Percentiles rank a stretch among this genome's conserved stretches.
These are phyloP conservation scores for Quercus engelmannii DNA, from an alignment of 306 rosid genomes.

Conservation along the genomic window DNA sequence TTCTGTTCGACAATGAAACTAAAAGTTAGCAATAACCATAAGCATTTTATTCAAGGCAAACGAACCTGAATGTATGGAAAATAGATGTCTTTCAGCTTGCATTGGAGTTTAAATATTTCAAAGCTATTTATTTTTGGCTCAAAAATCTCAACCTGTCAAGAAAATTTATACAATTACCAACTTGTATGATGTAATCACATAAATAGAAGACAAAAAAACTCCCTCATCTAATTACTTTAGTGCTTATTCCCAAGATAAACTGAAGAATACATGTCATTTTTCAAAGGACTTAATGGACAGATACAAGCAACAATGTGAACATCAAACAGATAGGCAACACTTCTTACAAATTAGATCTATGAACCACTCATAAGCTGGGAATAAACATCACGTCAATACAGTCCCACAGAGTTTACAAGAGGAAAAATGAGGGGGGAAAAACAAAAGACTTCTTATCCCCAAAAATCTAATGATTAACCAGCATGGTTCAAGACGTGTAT, in stretches of 20 bases:
- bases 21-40: background rate
- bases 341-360: background rate
- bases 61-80: constrained; percentile 70
- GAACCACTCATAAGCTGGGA: background rate
- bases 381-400: background rate
- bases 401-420: too few species aligned
- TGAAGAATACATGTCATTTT: background rate
- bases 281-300: background rate
- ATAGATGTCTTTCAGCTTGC: constrained; percentile 61
- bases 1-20: background rate
- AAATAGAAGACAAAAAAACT: background rate
- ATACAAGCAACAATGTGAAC: background rate
- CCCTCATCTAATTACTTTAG: background rate
- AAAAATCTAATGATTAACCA: too few species aligned
- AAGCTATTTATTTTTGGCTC: constrained; percentile 27
- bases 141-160: constrained; percentile 52
- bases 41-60: background rate
- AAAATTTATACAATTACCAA: background rate
- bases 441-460: too few species aligned
- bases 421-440: too few species aligned
- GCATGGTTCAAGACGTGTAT: too few species aligned
- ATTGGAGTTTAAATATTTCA: constrained; percentile 35
- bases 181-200: background rate
- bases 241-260: background rate
- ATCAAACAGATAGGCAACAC: background rate